Percentiles rank a stretch among this genome's conserved stretches.
Conservation (phyloP, 495 filamentous ascomycete genomes). For the Aspergillus mulundensis region DNA sequence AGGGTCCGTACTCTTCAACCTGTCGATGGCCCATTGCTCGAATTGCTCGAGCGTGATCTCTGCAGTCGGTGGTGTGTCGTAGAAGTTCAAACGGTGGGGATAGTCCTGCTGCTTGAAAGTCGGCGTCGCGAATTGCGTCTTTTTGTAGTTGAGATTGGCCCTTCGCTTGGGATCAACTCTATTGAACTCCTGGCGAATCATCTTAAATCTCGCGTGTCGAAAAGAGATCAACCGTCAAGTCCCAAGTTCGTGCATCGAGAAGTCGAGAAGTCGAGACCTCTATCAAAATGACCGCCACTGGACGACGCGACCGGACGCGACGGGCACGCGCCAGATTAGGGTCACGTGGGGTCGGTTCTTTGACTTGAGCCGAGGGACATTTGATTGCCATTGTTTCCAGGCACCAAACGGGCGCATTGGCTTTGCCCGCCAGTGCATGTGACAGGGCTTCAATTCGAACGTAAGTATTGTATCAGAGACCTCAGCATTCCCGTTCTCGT, state of each 20-base stretch:
- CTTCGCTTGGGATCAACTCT: conserved; percentile 81
- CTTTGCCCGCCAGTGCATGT: neutral
- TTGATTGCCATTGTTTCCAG: neutral
- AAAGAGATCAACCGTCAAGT: neutral
- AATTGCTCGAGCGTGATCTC: conserved; percentile 98
- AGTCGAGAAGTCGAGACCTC: neutral
- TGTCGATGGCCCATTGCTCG: conserved; percentile 98
- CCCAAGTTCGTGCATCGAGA: neutral
- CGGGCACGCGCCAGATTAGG: conserved; percentile 7
- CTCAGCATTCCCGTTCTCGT: too few species aligned
- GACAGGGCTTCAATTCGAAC: neutral
- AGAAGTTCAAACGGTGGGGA: conserved; percentile 86
- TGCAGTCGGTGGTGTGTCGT: conserved; percentile 78
- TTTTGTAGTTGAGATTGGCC: conserved; percentile 68
- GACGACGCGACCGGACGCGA: conserved; percentile 14
- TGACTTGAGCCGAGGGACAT: neutral
- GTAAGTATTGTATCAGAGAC: neutral
- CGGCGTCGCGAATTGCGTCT: conserved; percentile 77
- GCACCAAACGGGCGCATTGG: neutral
- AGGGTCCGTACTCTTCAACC: conserved; percentile 61
- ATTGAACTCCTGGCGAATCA: conserved; percentile 68
- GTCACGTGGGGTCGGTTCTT: neutral
- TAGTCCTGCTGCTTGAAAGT: conserved; percentile 72
- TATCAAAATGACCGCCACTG: neutral
- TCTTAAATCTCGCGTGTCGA: conserved; percentile 30